Base-by-base conservation (phyloP, 805 yeast genomes). In the Candida sonorensis region DNA sequence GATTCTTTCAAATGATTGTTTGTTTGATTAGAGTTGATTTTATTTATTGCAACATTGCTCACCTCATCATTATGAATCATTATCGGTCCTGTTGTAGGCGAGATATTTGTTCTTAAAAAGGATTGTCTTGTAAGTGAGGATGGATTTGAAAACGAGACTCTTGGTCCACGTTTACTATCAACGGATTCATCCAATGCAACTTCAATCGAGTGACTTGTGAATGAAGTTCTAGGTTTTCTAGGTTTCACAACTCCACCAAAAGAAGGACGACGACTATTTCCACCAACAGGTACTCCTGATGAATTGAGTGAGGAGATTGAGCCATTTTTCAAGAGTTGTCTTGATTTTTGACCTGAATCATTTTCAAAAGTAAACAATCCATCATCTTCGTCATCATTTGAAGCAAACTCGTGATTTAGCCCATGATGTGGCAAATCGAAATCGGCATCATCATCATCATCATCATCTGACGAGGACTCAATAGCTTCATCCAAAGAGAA, bases 391-490 rank as follows among this genome's bases (percentile, higher is more conserved):
- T 61, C 68, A 23, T 58, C 61, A 26, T 50, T 57, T 27, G 53
- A 51, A 12, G 59, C 62, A 22, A 60, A 66, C n/a, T 44, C 47
- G 21, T 51, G 55, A 17, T 51, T 54, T 51, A 27, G 17, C 6
- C 35, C 64, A 12, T n/a, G n/a, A n/a, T n/a, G n/a, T n/a, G n/a
- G n/a, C n/a, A n/a, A n/a, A n/a, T n/a, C n/a, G n/a, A n/a, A n/a
- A n/a, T n/a, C n/a, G n/a, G n/a, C n/a, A n/a, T n/a, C n/a, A n/a
- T 58, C 65, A 11, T 51, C 61, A 25, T 59, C 69, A 36, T 61
- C 66, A 10, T 59, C 64, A 11, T 55, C 63, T 7, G 62, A 53
- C 1, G 64, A 57, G 1, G 63, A 55, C 37, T 63, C 68, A 26
- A 60, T 56, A 8, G 62, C 64, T 31, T 58, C 57, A 38, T 62